Base-by-base conservation (phyloP, 805 yeast species). In the Metschnikowia dekortorum region DNA sequence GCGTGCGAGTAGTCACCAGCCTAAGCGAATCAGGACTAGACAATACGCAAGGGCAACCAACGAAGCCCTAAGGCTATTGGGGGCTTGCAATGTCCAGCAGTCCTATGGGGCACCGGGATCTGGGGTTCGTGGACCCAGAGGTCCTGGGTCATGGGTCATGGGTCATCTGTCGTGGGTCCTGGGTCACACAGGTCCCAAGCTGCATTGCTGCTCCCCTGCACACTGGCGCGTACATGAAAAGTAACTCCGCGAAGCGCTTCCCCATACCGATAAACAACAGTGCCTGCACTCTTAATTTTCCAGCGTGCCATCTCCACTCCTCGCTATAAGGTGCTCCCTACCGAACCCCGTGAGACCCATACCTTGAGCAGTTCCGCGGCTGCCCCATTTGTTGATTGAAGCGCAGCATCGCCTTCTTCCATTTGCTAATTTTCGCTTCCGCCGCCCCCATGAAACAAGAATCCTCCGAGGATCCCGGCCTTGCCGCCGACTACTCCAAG, bases 171-270 rank as follows among this genome's bases (percentile, higher is more conserved):
- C 22, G 4, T 22, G 5, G 22, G 22, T 22, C 22, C 5, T 22
- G 22, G 22, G 22, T 22, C 22, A 3, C 3, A 22, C 22, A 22
- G 22, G 5, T 2, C 22, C 22, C 22, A 22, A 10, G 8, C 35
- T 31, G 44, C 44, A 30, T 40, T 41, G 44, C 44, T 41, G 44
- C 37, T 13, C 31, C 32, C 44, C 44, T 41, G 32, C 44, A 41
- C 44, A 39, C 18, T 26, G 18, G 14, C 13, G 18, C 42, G 13
- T 39, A 28, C 31, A 39, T 39, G 16, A 29, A 33, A 14, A 41
- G 44, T 37, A 41, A 41, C 36, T 41, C 44, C 37, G 44, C 44
- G 44, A 41, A 39, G 18, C 29, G 36, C 44, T 31, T 41, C 44
- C 44, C 44, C 44, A 31, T 41, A 41, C 37, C 36, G 14, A 32